These are phyloP conservation scores for Candida silvicultrix DNA, from an alignment of 805 yeast species.

Conservation along the genomic window DNA sequence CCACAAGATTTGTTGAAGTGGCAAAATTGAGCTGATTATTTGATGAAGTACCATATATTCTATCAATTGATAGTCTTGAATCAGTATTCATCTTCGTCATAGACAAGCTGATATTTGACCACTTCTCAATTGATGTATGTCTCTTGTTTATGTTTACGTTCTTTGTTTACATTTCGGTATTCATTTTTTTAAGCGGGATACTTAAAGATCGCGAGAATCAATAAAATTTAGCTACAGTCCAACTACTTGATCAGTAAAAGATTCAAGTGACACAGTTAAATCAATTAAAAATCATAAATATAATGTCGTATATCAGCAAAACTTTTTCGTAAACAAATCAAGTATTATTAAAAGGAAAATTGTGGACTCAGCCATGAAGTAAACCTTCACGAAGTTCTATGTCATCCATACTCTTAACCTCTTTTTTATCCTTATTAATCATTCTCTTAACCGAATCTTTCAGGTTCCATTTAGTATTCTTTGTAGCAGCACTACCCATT, in stretches of 20 bases:
- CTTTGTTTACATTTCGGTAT: conserved; percentile 9
- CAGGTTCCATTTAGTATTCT: conserved; percentile 9
- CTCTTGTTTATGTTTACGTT: not conserved
- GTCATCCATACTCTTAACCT: conserved; percentile 3
- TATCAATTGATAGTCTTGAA: conserved; percentile 11
- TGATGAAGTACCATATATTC: conserved; percentile 44
- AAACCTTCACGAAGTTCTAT: conserved; percentile 17
- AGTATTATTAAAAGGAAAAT: no score
- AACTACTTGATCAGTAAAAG: no score
- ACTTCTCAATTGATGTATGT: not conserved
- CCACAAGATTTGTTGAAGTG: conserved; percentile 34
- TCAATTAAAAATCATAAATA: no score
- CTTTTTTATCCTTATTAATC: conserved; percentile 4
- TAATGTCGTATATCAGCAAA: not conserved
- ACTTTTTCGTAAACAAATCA: not conserved
- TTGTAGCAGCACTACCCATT: conserved; percentile 4
- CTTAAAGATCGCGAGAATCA: not conserved
- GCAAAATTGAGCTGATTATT: conserved; percentile 33
- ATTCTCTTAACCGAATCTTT: conserved; percentile 9
- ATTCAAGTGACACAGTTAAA: not conserved
- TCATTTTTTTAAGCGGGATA: not conserved
- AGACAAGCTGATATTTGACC: not conserved
- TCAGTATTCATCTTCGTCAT: conserved; percentile 4
- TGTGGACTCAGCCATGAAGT: not conserved
- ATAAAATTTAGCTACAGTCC: no score